Base-by-base conservation (phyloP, 2,329 filamentous ascomycete genomes). In the Colletotrichum godetiae region DNA sequence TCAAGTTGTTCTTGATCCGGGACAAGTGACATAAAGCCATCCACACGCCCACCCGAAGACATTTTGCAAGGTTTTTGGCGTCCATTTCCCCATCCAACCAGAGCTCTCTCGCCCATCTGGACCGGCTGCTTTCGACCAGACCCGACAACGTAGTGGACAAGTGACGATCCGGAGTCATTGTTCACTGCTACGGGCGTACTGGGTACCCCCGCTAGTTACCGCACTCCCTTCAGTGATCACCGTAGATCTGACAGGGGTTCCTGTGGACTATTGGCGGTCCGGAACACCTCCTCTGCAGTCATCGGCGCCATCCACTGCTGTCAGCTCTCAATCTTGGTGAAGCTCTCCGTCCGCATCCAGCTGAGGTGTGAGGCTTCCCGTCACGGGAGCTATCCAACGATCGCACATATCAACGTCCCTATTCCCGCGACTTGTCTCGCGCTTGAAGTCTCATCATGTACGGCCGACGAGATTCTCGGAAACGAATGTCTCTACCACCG, bases 1-100 rank as follows among this genome's bases (percentile, higher is more conserved):
- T 60, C 49, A 22, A 31, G 33, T 57, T 49, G 71, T 53, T 56
- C 67, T 66, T 66, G 67, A 37, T 71, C 56, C 56, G 49, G 61
- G 61, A 61, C 49, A 61, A 66, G 67, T 52, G 67, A 61, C 67
- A 73, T 73, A 73, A 73, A 73, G 61, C 71, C 61, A 71, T 57
- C 67, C 24, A 35, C 35, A 52, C 71, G 56, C 67, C 67, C 71
- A 49, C 35, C 67, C 56, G 29, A 61, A 70, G 61, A 53, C 67
- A 56, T 52, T 73, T 66, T 1, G 58, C n/a, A 65, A 71, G 67
- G 67, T 70, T 73, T 73, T 37, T 49, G 67, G 71, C 71, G 60
- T 57, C 31, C 42, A 15, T 59, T 52, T 37, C n/a, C 22, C 37
- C 56, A 57, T 24, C 67, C 67, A 60, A 73, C 35, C 71, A 66